Conservation (phyloP, 805 yeast genomes). For the Starmerella vitae region DNA sequence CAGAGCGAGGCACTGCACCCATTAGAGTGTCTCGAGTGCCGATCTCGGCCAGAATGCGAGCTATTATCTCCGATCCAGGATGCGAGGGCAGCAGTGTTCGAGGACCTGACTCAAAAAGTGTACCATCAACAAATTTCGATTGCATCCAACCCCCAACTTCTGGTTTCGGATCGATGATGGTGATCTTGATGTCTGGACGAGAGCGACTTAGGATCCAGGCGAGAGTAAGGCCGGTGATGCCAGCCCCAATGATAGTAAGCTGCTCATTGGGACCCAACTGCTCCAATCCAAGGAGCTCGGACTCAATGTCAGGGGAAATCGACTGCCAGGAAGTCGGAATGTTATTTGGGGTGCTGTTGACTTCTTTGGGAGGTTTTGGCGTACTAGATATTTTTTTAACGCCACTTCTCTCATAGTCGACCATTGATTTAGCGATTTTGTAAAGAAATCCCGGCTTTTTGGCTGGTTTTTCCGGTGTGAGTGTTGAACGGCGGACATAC, state of each 20-base stretch:
- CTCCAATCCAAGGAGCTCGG: conserved; percentile 22
- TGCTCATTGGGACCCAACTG: conserved; percentile 25
- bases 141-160: conserved; percentile 71
- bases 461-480: conserved; percentile 1
- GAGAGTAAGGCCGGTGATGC: conserved; percentile 65
- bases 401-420: conserved; percentile 8
- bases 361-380: background rate
- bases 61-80: conserved; percentile 40
- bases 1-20: conserved; percentile 41
- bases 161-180: conserved; percentile 42
- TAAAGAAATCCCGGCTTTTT: conserved; percentile 12
- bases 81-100: conserved; percentile 76
- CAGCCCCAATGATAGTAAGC: conserved; percentile 75
- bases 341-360: background rate
- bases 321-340: conserved; percentile 20
- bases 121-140: background rate
- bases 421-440: conserved; percentile 13
- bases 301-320: conserved; percentile 23
- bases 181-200: conserved; percentile 64
- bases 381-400: background rate
- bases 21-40: conserved; percentile 37
- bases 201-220: conserved; percentile 38
- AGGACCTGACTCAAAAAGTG: conserved; percentile 68
- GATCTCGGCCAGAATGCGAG: conserved; percentile 29
- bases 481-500: conserved; percentile 11